These are phyloP conservation scores for Cytospora mali DNA, from an alignment of 2,329 filamentous ascomycete species.

Conservation along the genomic window DNA sequence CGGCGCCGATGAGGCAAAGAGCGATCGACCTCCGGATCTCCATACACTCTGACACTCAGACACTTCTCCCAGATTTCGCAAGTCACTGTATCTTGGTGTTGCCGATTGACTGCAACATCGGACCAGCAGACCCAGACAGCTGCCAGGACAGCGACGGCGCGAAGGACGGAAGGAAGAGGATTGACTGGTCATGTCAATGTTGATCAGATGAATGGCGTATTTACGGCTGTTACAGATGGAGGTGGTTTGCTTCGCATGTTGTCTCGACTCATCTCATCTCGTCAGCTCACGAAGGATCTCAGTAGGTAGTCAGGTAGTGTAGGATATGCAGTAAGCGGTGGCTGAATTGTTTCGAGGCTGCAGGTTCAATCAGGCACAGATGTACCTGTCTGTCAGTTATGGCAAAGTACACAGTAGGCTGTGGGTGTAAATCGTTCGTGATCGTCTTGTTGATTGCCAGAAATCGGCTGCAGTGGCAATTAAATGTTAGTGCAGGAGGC, in stretches of 20 bases:
- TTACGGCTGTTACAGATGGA: background rate
- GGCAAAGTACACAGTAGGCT: background rate
- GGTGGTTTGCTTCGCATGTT: background rate
- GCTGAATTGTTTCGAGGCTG: background rate
- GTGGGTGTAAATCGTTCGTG: no score
- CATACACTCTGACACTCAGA: conserved; percentile 11
- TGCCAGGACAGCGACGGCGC: no score
- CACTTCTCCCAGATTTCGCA: conserved; percentile 14
- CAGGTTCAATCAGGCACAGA: background rate
- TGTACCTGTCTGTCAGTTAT: background rate
- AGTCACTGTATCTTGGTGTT: background rate
- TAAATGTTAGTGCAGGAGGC: background rate
- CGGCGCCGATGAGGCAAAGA: conserved; percentile 20
- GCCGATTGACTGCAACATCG: background rate
- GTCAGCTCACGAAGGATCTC: background rate
- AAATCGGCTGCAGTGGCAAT: background rate
- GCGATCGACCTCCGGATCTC: conserved; percentile 20
- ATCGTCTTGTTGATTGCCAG: no score
- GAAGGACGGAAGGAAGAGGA: background rate
- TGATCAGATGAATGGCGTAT: background rate
- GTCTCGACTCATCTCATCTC: background rate
- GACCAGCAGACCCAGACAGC: no score
- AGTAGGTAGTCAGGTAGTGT: background rate
- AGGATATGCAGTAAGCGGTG: background rate
- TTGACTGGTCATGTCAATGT: no score